Percentiles rank a stretch among this genome's conserved stretches.
Conservation (phyloP, 2,329 filamentous ascomycete genomes). For the Aspergillus novofumigatus region DNA sequence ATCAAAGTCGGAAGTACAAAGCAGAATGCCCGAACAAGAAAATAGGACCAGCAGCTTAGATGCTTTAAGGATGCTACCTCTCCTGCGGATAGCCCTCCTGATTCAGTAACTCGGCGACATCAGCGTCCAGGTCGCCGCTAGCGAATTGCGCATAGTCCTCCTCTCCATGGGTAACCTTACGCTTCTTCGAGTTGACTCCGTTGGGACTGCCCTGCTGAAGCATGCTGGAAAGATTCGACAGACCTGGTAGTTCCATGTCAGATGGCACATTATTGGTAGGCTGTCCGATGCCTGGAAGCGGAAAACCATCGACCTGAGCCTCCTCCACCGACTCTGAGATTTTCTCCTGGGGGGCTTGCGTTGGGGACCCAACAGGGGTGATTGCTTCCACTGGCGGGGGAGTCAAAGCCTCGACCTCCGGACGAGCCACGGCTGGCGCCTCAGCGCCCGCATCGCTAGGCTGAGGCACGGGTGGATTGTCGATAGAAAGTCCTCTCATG, state of each 20-base stretch:
- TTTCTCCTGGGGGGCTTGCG: slow-evolving; percentile 32
- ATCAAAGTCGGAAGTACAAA: background rate
- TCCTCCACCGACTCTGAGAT: slow-evolving; percentile 20
- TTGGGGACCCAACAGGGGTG: slow-evolving; percentile 49
- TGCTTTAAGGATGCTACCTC: background rate
- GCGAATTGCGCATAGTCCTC: slow-evolving; percentile 45
- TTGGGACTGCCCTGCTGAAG: slow-evolving; percentile 24
- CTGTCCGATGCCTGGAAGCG: slow-evolving; percentile 19
- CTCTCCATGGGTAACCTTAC: slow-evolving; percentile 45
- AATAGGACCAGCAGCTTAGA: background rate
- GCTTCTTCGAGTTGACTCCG: slow-evolving; percentile 41
- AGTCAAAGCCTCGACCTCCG: slow-evolving; percentile 80
- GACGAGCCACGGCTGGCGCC: slow-evolving; percentile 49
- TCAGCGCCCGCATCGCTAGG: slow-evolving; percentile 28
- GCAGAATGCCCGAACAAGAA: background rate
- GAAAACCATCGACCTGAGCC: slow-evolving; percentile 12
- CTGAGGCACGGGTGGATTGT: slow-evolving; percentile 49
- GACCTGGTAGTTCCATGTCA: slow-evolving; percentile 12
- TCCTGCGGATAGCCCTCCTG: slow-evolving; percentile 35
- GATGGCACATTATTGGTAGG: slow-evolving; percentile 15
- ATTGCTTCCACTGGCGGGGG: slow-evolving; percentile 64
- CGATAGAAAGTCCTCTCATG: slow-evolving; percentile 71
- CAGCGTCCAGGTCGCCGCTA: slow-evolving; percentile 56
- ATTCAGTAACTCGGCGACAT: slow-evolving; percentile 57
- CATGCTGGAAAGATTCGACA: slow-evolving; percentile 17